These are phyloP conservation scores for Oryza punctata DNA, from an alignment of 176 grass and related monocot species.

Conservation along the genomic window DNA sequence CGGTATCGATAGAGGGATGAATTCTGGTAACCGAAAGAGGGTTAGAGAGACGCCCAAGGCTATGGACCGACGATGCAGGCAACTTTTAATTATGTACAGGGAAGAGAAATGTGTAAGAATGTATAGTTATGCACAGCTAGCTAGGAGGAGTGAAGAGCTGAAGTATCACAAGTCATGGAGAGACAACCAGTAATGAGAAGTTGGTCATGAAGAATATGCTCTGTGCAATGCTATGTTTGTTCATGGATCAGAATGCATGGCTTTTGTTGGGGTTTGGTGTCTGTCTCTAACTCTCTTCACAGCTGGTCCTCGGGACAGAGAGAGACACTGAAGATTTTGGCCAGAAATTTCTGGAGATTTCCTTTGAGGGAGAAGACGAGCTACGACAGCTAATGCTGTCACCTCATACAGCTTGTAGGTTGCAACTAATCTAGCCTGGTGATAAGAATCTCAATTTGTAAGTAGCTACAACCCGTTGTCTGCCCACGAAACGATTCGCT, in stretches of 20 bases:
- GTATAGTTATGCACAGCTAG: neutral
- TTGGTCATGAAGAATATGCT: neutral
- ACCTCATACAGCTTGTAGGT: constrained; percentile 36
- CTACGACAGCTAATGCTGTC: constrained; percentile 26
- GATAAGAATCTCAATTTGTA: constrained; percentile 35
- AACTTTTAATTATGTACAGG: neutral
- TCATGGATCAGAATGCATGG: neutral
- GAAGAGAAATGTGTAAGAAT: neutral
- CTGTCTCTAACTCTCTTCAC: neutral
- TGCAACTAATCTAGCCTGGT: constrained; percentile 34
- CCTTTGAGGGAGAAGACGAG: neutral
- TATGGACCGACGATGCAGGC: neutral
- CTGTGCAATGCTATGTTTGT: neutral
- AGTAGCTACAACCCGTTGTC: constrained; percentile 9
- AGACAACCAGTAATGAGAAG: neutral
- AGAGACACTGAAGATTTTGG: neutral
- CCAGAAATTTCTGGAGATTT: constrained; percentile 28
- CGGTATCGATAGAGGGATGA: neutral
- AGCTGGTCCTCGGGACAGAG: neutral
- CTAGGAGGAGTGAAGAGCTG: neutral
- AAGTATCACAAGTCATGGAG: neutral
- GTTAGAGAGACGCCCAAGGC: neutral
- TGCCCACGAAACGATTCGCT: constrained; percentile 32
- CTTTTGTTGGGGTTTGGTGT: neutral
- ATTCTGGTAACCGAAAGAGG: neutral